A percentile compares a stretch with the other conserved stretches of the same genome.
phyloP scores from a whole-genome alignment of 2,329 filamentous ascomycete species.

The Aciculosporium take region DNA sequence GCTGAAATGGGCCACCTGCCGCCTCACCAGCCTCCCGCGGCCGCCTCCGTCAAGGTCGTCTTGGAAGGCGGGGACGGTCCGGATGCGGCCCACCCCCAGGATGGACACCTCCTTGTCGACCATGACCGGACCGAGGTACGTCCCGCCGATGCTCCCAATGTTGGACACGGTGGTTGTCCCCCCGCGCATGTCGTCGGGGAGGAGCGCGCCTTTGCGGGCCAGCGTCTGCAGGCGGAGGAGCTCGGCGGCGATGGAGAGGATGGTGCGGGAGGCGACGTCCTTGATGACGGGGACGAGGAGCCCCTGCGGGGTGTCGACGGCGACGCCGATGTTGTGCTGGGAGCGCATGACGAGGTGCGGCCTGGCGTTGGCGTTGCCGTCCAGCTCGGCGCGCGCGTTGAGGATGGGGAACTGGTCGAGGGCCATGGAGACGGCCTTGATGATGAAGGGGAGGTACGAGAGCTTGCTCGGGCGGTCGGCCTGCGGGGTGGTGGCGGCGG shows the following conservation, averaged over 20 bases:
- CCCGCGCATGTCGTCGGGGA: conserved; percentile 60
- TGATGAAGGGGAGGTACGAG: conserved; percentile 84
- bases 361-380: conserved; percentile 47
- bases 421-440: conserved; percentile 86
- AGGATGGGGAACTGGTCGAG: conserved; percentile 71
- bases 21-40: conserved; percentile 45
- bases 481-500: conserved; percentile 13
- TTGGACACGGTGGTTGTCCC: conserved; percentile 95
- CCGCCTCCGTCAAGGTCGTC: conserved; percentile 45
- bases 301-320: conserved; percentile 83
- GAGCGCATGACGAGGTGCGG: conserved; percentile 65
- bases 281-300: conserved; percentile 86
- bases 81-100: conserved; percentile 71
- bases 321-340: conserved; percentile 88
- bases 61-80: conserved; percentile 69
- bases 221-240: conserved; percentile 58
- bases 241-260: conserved; percentile 65
- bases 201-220: conserved; percentile 61
- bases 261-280: conserved; percentile 62
- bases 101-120: conserved; percentile 87
- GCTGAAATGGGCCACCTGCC: conserved; percentile 78
- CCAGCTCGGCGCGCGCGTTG: conserved; percentile 78
- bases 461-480: conserved; percentile 58
- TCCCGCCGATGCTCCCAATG: conserved; percentile 88
- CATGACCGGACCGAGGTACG: conserved; percentile 81